phyloP scores from a whole-genome alignment of 257 asterid species.

The Eucommia ulmoides region DNA sequence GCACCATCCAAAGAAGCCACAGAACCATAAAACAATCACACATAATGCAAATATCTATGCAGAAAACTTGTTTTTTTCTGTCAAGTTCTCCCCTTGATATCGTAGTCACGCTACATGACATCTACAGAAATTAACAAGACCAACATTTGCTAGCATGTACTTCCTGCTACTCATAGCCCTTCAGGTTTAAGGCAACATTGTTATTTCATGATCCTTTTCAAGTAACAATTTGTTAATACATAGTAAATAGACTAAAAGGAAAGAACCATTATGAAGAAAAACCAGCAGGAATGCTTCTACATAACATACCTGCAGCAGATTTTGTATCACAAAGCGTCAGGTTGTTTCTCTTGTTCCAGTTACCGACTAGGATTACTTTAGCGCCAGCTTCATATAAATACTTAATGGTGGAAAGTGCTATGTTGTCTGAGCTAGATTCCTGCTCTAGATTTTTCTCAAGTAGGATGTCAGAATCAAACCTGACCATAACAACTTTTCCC shows the following conservation, averaged over 20 bases:
- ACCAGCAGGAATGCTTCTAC: constrained; percentile 7
- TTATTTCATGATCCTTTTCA: no score
- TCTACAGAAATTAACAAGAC: no score
- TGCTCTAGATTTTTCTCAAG: constrained; percentile 24
- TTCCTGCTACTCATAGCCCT: no score
- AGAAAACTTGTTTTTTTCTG: no score
- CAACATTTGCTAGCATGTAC: no score
- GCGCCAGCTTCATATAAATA: constrained; percentile 58
- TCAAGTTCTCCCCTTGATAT: no score
- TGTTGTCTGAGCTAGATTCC: constrained; percentile 17
- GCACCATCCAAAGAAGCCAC: neutral
- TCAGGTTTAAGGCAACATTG: no score
- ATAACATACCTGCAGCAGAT: constrained; percentile 44
- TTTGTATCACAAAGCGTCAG: constrained; percentile 22
- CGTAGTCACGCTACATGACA: no score
- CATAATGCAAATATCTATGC: constrained; percentile 1
- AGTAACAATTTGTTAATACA: no score
- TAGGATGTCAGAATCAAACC: constrained; percentile 47
- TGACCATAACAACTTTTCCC: constrained; percentile 66
- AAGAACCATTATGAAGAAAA: constrained; percentile 11
- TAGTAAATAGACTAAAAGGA: no score
- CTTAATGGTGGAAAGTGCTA: constrained; percentile 49
- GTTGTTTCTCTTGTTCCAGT: constrained; percentile 37
- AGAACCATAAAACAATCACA: neutral
- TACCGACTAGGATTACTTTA: constrained; percentile 48